These are phyloP conservation scores for Kwoniella europaea DNA, from an alignment of 768 basidiomycete genomes.

Conservation along the genomic window DNA sequence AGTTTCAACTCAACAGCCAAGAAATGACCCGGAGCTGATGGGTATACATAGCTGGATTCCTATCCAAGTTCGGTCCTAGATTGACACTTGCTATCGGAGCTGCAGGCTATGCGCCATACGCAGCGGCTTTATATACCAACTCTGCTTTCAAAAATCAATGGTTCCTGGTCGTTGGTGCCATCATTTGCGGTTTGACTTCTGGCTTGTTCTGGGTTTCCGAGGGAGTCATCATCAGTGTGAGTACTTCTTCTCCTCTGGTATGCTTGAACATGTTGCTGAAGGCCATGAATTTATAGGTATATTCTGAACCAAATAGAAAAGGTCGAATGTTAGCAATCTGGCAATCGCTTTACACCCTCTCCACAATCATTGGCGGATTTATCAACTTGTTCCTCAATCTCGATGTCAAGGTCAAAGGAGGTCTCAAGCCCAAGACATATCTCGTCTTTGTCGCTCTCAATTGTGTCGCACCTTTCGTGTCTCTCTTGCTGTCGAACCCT, in stretches of 20 bases:
- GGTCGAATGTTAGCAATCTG: constrained; percentile 22
- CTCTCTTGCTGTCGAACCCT: constrained; percentile 25
- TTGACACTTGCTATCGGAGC: constrained; percentile 28
- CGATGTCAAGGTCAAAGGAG: constrained; percentile 20
- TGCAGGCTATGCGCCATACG: constrained; percentile 26
- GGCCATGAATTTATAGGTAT: constrained; percentile 1
- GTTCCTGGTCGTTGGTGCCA: constrained; percentile 26
- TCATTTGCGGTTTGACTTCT: constrained; percentile 26
- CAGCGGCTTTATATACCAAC: constrained; percentile 27
- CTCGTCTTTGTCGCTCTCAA: constrained; percentile 28
- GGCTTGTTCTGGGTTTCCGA: constrained; percentile 32
- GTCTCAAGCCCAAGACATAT: constrained; percentile 26
- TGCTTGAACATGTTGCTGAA: not conserved
- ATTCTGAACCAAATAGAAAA: constrained; percentile 26
- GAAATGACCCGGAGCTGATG: not conserved
- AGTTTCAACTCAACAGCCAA: not conserved
- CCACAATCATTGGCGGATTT: constrained; percentile 21
- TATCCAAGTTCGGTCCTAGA: constrained; percentile 11
- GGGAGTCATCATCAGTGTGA: constrained; percentile 18
- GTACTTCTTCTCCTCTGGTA: not conserved
- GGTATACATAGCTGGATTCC: not conserved
- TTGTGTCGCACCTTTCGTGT: constrained; percentile 20
- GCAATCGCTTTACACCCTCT: constrained; percentile 19
- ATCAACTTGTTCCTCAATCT: constrained; percentile 32
- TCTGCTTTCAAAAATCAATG: constrained; percentile 20